Evolutionary conservation across 192 early-diverging fungal genomes (phyloP), one percentile per base, ranked within the genome.

Genomic region (Phlyctochytrium arcticum): DNA sequence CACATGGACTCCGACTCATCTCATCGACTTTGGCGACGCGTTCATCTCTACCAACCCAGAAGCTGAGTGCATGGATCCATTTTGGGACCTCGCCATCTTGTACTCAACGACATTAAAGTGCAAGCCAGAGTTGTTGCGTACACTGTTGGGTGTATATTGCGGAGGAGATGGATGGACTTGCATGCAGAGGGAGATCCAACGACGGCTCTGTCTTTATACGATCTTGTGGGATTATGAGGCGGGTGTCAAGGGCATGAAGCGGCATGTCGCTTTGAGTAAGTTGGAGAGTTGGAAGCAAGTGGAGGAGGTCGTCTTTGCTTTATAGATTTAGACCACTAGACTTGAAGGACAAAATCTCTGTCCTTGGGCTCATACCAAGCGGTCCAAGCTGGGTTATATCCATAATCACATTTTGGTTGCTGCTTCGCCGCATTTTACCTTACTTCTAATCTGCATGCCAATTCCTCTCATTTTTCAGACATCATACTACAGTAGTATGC

Each of bases 11-110:
- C 68, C 68, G 24, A 21, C n/a, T 6, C 27, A 31, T 23, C 4
- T 70, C 23, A 71, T 73, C 15, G 72, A 73, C 48, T 69, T 70
- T 48, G 72, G 66, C 2, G 72, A 73, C 49, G 19, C 65, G 6
- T 62, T 62, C 30, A 46, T 57, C 23, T 48, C 29, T 6, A 12
- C 10, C 17, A 1, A n/a, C 0, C 17, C 1, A 21, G 46, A 15
- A 4, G 44, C 8, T 47, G 27, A 8, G 29, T 15, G 19, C 29
- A n/a, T 71, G 15, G 72, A 73, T 47, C 49, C 67, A 23, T 24
- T 57, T 19, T 73, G 26, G 19, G 72, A 73, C 49, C 30, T 73
- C 24, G 72, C 54, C 6, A 21, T 44, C 27, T 39, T 69, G 23
- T 54, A 64, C 32, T 49, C 44, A 27, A 42, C 56, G 10, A 21